Evolutionary conservation across 768 basidiomycete species (phyloP), one percentile per base, ranked within the genome.

Genomic region (Kwoniella dendrophila): DNA sequence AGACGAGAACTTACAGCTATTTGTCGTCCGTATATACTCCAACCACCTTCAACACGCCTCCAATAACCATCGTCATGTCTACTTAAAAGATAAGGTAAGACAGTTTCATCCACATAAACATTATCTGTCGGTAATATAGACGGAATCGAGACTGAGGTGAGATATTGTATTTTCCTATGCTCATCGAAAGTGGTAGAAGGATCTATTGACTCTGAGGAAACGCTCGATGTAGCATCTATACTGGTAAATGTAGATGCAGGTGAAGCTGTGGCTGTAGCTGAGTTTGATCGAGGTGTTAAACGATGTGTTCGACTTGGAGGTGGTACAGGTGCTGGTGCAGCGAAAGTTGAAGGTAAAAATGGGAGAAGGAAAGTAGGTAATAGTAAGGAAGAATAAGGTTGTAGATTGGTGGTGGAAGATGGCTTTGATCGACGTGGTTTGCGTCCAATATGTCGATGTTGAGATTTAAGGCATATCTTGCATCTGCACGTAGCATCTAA

Each of bases 1-100:
- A 41, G 8, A 43, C 16, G n/a, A n/a, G n/a, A n/a, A 69, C 66
- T 62, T 50, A 70, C 67, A 18, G 63, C 61, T 14, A 56, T 53
- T 40, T 63, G 60, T 27, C 72, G 51, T 18, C 72, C 77, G 48
- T 71, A 75, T 29, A 75, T 26, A 34, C 49, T 63, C 75, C 74
- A 74, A 8, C 59, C 66, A 36, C 70, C 61, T 30, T 72, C 64
- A 1, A 60, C 67, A 54, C 64, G 71, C 1, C 48, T 59, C 62
- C 69, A 70, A 16, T 29, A 27, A 22, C 70, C 69, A 51, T 69
- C 66, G 5, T 51, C 29, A 38, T 63, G 62, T 45, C 34, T 38
- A 16, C 61, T 69, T 18, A 68, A 41, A 34, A 58, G 59, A 32
- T 64, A 73, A 26, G 69, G 70, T 53, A 76, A 27, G 44, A 55